Evolutionary conservation across 257 asterid genomes (phyloP), one percentile per base, ranked within the genome.

Genomic region (Gynochthodes officinalis): DNA sequence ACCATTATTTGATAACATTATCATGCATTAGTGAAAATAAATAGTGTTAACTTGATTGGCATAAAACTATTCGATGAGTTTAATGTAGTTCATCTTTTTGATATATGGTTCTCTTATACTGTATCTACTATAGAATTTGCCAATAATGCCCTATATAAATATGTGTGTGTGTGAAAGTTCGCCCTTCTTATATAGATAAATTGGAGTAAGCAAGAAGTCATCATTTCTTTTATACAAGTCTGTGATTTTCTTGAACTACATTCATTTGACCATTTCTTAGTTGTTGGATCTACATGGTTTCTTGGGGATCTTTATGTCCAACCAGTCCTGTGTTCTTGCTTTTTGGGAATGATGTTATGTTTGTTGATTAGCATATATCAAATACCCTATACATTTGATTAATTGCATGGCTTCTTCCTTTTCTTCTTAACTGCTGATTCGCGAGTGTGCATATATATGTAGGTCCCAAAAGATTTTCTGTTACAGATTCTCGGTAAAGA

Each of bases 391-490:
- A 14, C 21, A 39, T 23, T 52, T n/a, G 35, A 39, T 39, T 30
- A 16, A 14, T 39, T 30, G 7, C 10, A 4, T 39, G 30, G 2
- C 63, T 30, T 71, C 25, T 8, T 32, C 25, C 52, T 42, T 71
- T 55, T 16, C 16, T 15, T 13, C 62, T 11, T 23, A 32, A 55
- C 1, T 35, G 44, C 54, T 78, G 72, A 68, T 60, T 60, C 21
- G 6, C 21, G 46, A 67, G 23, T 44, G 16, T 64, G 19, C 33
- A 11, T 46, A n/a, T n/a, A n/a, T n/a, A 58, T 75, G 85, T 77
- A 91, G 96, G 89, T 92, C 59, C 98, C 98, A 0, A 84, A 73
- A 83, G 94, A 87, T 7, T 88, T 90, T 80, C 83, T 90, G 73
- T 79, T 88, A 62, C 85, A 82, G 75, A 90, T 92, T 72, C 87